Evolutionary conservation across 805 yeast genomes (phyloP), one percentile per base, ranked within the genome.

Genomic region (Ogataea sp.): DNA sequence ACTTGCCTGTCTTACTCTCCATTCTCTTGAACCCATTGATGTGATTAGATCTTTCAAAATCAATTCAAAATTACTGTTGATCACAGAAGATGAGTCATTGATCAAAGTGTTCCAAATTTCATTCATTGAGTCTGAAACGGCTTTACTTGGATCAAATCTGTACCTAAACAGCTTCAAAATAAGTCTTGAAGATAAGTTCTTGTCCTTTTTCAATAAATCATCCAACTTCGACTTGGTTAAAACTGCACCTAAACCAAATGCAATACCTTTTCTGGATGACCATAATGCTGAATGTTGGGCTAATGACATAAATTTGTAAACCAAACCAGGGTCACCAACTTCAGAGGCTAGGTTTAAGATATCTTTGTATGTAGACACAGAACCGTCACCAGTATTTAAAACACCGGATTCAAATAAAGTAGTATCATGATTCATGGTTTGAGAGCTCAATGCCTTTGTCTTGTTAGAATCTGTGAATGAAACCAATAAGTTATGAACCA

Each of bases 1-100:
- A 56, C 93, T 76, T 0, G 96, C 96, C 53, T 90, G 93, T 48
- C 98, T 71, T 0, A 82, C 85, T 49, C 97, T 73, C 97, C 97
- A 93, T 58, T 93, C 97, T 39, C 80, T 73, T 42, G 76, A 77
- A 2, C 87, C 81, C 80, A 87, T 81, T 20, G 86, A 73, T 2
- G 51, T 54, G 33, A 86, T 53, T 2, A 87, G 60, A 49, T 86
- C 96, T 3, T 67, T 54, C 41, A 84, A 55, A 35, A 93, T 87
- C 3, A 59, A 58, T 10, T 68, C 71, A 48, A 78, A 77, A 51
- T 81, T 73, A 2, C 59, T 62, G 3, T 61, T 64, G 11, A 89
- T 62, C 0, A 80, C 68, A 34, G 62, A 62, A 0, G 81, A 62
- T 0, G 84, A 62, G 43, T 76, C 73, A 3, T 66, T 58, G 24